Conservation (phyloP, 441 rosid species). For the Eutrema salsugineum region DNA sequence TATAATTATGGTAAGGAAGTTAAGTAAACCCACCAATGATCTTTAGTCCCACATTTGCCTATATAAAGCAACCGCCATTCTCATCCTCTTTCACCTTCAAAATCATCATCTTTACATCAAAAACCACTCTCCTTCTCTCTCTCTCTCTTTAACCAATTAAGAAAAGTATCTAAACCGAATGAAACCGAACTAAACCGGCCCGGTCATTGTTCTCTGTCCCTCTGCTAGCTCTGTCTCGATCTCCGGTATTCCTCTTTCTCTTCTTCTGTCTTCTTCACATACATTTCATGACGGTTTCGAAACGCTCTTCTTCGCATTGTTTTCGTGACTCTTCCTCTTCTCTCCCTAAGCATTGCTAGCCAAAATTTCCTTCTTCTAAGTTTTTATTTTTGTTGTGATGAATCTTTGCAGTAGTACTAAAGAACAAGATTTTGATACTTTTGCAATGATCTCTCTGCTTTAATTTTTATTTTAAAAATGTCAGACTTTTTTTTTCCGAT, state of each 20-base stretch:
- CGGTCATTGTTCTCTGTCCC: conserved; percentile 1
- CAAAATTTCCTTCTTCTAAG: neutral
- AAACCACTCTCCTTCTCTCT: neutral
- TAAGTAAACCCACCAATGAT: neutral
- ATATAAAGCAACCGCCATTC: conserved; percentile 15
- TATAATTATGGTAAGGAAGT: neutral
- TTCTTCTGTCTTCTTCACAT: conserved; percentile 18
- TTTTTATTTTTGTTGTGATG: neutral
- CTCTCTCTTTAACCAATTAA: neutral
- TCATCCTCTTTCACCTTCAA: conserved; percentile 1
- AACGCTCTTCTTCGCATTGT: conserved; percentile 27
- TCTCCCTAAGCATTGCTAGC: neutral
- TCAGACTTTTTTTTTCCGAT: neutral
- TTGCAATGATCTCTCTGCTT: neutral
- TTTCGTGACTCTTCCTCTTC: conserved; percentile 16
- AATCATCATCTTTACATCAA: conserved; percentile 4
- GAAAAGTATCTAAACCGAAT: conserved; percentile 1
- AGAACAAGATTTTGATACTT: neutral
- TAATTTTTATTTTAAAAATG: neutral
- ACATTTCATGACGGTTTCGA: conserved; percentile 14
- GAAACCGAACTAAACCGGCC: neutral
- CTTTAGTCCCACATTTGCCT: conserved; percentile 12
- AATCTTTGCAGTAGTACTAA: neutral
- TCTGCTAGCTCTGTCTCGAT: conserved; percentile 2
- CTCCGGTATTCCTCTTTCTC: conserved; percentile 18